These are phyloP conservation scores for Solanum hybrid DNA, from an alignment of 305 asterid species.

Conservation along the genomic window DNA sequence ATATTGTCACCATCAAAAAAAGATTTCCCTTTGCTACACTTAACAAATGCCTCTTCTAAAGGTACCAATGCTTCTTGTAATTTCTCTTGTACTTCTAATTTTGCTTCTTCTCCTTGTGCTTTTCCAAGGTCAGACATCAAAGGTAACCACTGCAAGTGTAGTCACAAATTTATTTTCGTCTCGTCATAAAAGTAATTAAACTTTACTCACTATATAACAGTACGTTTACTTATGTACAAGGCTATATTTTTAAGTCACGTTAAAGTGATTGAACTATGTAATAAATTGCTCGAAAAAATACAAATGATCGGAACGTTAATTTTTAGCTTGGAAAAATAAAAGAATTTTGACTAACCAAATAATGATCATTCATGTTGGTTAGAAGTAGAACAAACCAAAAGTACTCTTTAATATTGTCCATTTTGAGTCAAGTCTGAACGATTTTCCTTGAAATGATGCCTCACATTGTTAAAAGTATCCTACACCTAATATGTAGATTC, in stretches of 20 bases:
- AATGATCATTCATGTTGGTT: neutral
- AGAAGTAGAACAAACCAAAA: neutral
- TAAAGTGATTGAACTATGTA: neutral
- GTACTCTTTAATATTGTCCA: neutral
- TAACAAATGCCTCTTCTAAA: slow-evolving; percentile 36
- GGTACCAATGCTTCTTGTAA: slow-evolving; percentile 18
- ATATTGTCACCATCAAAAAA: slow-evolving; percentile 43
- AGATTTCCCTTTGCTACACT: slow-evolving; percentile 31
- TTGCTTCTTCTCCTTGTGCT: slow-evolving; percentile 28
- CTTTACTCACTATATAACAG: neutral
- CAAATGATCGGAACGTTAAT: neutral
- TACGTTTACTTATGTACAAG: neutral
- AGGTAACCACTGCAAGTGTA: slow-evolving; percentile 30
- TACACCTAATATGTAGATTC: neutral
- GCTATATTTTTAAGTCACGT: neutral
- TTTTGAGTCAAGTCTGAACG: neutral
- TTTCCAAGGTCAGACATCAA: slow-evolving; percentile 12
- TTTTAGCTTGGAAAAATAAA: neutral
- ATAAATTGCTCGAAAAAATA: neutral
- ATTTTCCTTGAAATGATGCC: neutral
- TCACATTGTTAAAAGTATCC: neutral
- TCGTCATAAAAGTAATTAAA: neutral
- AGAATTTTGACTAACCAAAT: neutral
- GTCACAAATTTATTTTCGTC: neutral
- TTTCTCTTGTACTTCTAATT: slow-evolving; percentile 2